Evolutionary conservation across 441 rosid species (phyloP), one percentile per base, ranked within the genome.

Genomic region (Macaranga tanarius): DNA sequence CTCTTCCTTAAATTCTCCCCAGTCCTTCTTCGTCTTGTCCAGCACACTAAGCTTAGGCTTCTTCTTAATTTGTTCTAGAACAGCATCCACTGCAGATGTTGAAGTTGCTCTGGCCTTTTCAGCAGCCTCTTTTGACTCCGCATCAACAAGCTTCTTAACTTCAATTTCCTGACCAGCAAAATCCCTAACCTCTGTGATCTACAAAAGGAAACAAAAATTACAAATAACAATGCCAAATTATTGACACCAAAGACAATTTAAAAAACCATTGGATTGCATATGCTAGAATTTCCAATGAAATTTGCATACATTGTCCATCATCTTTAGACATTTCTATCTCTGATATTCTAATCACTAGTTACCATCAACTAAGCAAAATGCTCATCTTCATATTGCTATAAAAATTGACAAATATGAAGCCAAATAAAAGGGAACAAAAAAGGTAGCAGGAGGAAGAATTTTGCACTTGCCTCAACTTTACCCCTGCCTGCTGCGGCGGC

Each of bases 1-100:
- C 73, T 93, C 97, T 7, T 86, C 97, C 85, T 93, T 93, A 28
- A 83, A 93, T 78, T 91, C 98, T 82, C 97, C 98, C 98, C 97
- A 93, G 72, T 90, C 97, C 82, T 85, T 88, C 77, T 90, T 93
- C 0, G 97, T 86, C 85, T 93, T 93, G 86, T 93, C 98, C 19
- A 93, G 84, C 65, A 91, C 95, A 13, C 97, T 95, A 45, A 92
- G 96, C 81, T 95, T 95, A 64, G 84, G 91, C 70, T 95, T 92
- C 85, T 92, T 93, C 84, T 82, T 91, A 23, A 92, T 88, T 81
- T 92, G 95, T 82, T 89, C 94, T 15, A 94, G 92, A 65, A 92
- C 85, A 4, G 88, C 93, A 84, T 94, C 96, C 54, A 92, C 97
- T 0, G 91, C 96, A 58, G 96, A 93, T 42, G 93, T 62, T 31